phyloP scores from a whole-genome alignment of 225 moss, liverwort and hornwort species.

The Asterella californica region DNA sequence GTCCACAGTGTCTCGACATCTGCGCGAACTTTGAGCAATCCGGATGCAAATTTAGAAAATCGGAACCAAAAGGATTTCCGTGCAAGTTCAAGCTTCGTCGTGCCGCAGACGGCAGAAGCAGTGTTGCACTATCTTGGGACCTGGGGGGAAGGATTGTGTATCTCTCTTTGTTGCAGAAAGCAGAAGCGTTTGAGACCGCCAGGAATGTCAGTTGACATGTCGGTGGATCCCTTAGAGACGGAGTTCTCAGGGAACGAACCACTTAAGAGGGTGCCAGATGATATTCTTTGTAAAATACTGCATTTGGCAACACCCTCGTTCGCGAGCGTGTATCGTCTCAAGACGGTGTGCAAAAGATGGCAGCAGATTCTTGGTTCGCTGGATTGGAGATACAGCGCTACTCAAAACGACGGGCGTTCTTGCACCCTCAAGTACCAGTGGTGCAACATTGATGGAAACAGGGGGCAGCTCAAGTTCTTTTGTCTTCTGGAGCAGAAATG shows the following conservation, averaged over 20 bases:
- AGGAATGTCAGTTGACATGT: background rate
- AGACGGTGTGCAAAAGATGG: background rate
- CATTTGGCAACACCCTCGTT: background rate
- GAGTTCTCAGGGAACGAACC: background rate
- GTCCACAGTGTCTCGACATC: too few species aligned
- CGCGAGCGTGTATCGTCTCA: background rate
- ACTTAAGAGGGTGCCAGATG: background rate
- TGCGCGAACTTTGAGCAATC: too few species aligned
- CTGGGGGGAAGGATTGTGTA: too few species aligned
- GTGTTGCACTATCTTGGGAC: too few species aligned
- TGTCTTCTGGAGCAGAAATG: background rate
- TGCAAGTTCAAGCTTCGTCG: too few species aligned
- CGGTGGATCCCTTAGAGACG: background rate
- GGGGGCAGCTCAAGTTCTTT: background rate
- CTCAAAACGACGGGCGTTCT: background rate
- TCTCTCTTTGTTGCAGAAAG: too few species aligned
- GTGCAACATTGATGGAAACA: background rate
- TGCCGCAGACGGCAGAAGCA: too few species aligned
- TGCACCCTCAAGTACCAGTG: background rate
- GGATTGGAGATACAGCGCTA: background rate
- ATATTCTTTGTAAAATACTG: background rate
- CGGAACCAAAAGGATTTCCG: too few species aligned
- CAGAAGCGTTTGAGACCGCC: too few species aligned
- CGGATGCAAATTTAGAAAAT: too few species aligned
- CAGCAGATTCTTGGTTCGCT: background rate